Conservation (phyloP, 768 basidiomycete genomes). For the Termitomyces sp. region DNA sequence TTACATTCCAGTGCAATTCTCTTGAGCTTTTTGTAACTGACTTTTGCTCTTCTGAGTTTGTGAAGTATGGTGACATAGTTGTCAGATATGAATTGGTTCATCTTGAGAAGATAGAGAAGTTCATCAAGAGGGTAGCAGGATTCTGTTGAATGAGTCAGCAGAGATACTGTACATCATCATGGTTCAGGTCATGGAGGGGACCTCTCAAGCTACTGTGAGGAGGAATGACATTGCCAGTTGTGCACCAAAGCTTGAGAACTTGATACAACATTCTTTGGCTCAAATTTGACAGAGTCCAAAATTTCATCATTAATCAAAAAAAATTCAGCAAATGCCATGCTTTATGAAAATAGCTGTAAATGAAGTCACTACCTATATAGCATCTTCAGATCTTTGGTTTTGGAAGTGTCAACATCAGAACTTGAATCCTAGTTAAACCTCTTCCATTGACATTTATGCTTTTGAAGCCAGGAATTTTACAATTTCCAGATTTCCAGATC, state of each 20-base stretch:
- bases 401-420: too few relatives aligned
- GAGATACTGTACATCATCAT: constrained; percentile 25
- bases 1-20: constrained; percentile 32
- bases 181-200: constrained; percentile 9
- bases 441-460: too few relatives aligned
- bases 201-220: constrained; percentile 9
- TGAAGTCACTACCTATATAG: too few relatives aligned
- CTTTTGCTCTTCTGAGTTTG: constrained; percentile 25
- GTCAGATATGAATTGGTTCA: constrained; percentile 27
- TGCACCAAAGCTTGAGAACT: background rate
- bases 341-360: too few relatives aligned
- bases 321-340: background rate
- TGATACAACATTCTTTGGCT: background rate
- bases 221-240: constrained; percentile 28
- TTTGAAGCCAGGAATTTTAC: too few relatives aligned
- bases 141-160: background rate
- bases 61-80: constrained; percentile 32
- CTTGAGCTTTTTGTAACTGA: constrained; percentile 29
- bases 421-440: too few relatives aligned
- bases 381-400: too few relatives aligned
- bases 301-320: too few relatives aligned
- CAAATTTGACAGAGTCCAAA: too few relatives aligned
- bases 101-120: too few relatives aligned
- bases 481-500: too few relatives aligned
- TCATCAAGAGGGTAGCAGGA: too few relatives aligned